phyloP scores from a whole-genome alignment of 768 basidiomycete genomes.

The Candolleomyces efflorescens region DNA sequence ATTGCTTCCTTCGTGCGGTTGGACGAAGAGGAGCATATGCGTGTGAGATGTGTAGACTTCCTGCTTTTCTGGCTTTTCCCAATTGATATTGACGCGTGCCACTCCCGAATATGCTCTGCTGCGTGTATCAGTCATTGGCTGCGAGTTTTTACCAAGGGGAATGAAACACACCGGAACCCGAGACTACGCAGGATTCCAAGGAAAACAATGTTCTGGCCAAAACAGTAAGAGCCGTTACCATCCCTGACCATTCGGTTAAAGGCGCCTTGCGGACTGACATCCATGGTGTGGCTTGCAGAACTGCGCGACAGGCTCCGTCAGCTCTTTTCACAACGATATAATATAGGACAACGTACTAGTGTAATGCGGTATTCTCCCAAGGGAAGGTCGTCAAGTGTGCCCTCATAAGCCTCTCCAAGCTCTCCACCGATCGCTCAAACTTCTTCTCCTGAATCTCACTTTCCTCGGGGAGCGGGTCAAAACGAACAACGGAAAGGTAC shows the following conservation, averaged over 20 bases:
- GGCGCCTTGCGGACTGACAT: conserved; percentile 19
- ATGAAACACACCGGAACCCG: conserved; percentile 21
- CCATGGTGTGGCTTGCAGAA: conserved; percentile 20
- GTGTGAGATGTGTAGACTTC: conserved; percentile 12
- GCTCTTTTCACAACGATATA: neutral
- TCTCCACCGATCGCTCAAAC: conserved; percentile 24
- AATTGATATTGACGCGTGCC: conserved; percentile 22
- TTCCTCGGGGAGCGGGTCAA: neutral
- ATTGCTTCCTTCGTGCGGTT: conserved; percentile 21
- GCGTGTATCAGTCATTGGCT: neutral
- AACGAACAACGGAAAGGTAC: conserved; percentile 16
- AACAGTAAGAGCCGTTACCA: conserved; percentile 23
- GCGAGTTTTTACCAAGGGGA: neutral
- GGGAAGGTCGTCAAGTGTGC: conserved; percentile 29
- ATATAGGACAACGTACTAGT: conserved; percentile 26
- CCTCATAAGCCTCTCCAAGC: conserved; percentile 20
- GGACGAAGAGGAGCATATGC: conserved; percentile 28
- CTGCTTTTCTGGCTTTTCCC: neutral
- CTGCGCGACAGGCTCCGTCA: conserved; percentile 7
- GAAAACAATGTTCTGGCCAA: conserved; percentile 24
- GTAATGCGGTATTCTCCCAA: conserved; percentile 35
- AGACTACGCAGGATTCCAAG: conserved; percentile 24
- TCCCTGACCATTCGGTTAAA: conserved; percentile 20
- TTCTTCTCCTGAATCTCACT: conserved; percentile 3
- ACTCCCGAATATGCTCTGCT: conserved; percentile 22